Percentiles rank a stretch among this genome's conserved stretches.
These are phyloP conservation scores for Sugiyamaella castrensis DNA, from an alignment of 1,139 yeast species.

Conservation along the genomic window DNA sequence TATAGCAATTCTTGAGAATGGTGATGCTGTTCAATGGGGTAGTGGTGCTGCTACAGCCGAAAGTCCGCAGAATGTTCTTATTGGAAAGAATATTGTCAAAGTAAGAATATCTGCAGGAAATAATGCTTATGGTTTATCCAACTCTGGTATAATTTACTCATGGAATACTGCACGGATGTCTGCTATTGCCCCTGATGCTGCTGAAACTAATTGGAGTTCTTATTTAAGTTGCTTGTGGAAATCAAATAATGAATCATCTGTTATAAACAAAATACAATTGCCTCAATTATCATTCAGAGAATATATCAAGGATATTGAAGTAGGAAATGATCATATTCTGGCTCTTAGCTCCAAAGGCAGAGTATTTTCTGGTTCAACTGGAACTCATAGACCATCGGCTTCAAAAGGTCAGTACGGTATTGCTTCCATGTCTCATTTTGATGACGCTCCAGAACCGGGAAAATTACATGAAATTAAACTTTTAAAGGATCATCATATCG, in stretches of 20 bases:
- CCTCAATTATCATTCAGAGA: constrained; percentile 43
- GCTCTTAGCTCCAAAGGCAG: constrained; percentile 60
- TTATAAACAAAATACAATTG: constrained; percentile 16
- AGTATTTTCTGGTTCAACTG: constrained; percentile 62
- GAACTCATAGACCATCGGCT: constrained; percentile 37
- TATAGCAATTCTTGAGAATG: constrained; percentile 63
- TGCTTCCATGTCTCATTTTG: constrained; percentile 67
- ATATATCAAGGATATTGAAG: constrained; percentile 48
- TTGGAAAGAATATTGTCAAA: constrained; percentile 46
- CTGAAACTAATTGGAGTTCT: neutral
- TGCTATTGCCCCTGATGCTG: neutral
- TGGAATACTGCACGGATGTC: constrained; percentile 16
- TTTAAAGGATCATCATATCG: constrained; percentile 39
- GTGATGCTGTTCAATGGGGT: constrained; percentile 75
- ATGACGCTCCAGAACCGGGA: constrained; percentile 46
- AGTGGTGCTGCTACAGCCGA: neutral
- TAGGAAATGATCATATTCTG: constrained; percentile 68
- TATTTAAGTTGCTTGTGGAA: constrained; percentile 1
- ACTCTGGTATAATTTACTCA: constrained; percentile 43
- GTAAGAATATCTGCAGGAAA: constrained; percentile 53
- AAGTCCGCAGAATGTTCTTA: constrained; percentile 39
- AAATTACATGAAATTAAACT: constrained; percentile 37
- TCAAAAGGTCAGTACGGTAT: constrained; percentile 81
- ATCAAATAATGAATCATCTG: constrained; percentile 21
- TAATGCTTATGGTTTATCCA: constrained; percentile 53